These are phyloP conservation scores for Tetradesmus lagerheimii DNA, from an alignment of 139 green algal species.

Conservation along the genomic window DNA sequence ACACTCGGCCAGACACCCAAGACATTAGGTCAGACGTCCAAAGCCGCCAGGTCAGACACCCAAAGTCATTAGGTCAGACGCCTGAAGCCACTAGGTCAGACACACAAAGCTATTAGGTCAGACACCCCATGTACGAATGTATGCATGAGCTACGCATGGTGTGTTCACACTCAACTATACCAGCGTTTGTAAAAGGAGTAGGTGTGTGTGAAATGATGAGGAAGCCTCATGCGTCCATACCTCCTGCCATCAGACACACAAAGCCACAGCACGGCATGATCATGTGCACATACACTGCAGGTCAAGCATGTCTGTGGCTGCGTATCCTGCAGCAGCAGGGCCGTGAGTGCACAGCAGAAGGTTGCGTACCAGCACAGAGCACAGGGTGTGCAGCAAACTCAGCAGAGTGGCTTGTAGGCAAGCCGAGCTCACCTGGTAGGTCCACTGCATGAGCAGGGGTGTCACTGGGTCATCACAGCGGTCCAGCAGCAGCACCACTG, in stretches of 20 bases:
- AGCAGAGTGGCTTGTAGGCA: background rate
- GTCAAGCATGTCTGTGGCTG: background rate
- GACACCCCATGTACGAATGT: no score
- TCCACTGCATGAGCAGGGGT: slow-evolving; percentile 85
- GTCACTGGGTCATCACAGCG: slow-evolving; percentile 91
- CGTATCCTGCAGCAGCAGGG: background rate
- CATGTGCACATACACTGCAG: background rate
- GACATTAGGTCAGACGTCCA: no score
- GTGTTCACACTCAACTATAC: no score
- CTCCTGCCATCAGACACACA: background rate
- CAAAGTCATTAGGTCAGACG: no score
- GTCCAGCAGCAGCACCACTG: slow-evolving; percentile 90
- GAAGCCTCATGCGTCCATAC: no score
- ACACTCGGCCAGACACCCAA: no score
- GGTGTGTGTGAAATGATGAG: no score
- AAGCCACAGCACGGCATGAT: background rate
- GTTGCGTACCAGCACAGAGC: background rate
- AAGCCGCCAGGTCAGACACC: no score
- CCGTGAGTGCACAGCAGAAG: background rate
- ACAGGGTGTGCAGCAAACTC: background rate
- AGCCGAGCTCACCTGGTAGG: slow-evolving; percentile 60
- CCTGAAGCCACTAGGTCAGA: no score
- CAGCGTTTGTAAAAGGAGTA: no score
- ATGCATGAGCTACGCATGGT: no score
- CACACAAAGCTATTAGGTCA: no score